Evolutionary conservation across 345 rosid species (phyloP), one percentile per base, ranked within the genome.

Genomic region (Citrus glauca): DNA sequence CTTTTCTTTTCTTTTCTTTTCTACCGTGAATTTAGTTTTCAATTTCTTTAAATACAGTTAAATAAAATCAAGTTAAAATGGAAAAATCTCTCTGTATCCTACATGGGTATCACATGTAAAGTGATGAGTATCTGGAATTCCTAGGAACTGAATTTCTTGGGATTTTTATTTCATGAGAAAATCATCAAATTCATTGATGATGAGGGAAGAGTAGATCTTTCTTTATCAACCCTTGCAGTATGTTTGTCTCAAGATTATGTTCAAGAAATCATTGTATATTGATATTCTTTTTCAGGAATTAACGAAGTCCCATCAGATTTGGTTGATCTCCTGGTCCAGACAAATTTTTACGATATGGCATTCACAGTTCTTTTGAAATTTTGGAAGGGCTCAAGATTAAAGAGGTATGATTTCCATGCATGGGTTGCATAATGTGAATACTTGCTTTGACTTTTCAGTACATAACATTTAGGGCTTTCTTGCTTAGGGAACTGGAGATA

Each of bases 281-380:
- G 57, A 40, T 72, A 64, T 83, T 78, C 66, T 70, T 71, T 77
- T 45, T 55, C 87, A 92, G 96, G 84, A 84, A 79, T 78, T 38
- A 84, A 84, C 24, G 86, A 83, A 71, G 84, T 86, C 50, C 93
- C 93, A 33, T 84, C 91, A 32, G 95, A 87, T 81, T 87, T 96
- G 90, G 91, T 94, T 62, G 89, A 90, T 83, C 91, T 92, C 78
- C 88, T 94, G 81, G 91, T 94, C 71, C 90, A 90, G 77, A 74
- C 87, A 75, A 86, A 90, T 80, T 78, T 94, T 74, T 91, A 91
- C 85, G 98, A 96, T 75, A 94, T 89, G 97, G 92, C 93, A 74
- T 91, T 96, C 79, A 90, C 91, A 71, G 92, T 92, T 75, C 83
- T 92, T 73, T 73, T 94, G 72, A 94, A 89, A 76, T 96, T 91